Base-by-base conservation (phyloP, 2,329 filamentous ascomycete genomes). In the Monosporascus sp. region DNA sequence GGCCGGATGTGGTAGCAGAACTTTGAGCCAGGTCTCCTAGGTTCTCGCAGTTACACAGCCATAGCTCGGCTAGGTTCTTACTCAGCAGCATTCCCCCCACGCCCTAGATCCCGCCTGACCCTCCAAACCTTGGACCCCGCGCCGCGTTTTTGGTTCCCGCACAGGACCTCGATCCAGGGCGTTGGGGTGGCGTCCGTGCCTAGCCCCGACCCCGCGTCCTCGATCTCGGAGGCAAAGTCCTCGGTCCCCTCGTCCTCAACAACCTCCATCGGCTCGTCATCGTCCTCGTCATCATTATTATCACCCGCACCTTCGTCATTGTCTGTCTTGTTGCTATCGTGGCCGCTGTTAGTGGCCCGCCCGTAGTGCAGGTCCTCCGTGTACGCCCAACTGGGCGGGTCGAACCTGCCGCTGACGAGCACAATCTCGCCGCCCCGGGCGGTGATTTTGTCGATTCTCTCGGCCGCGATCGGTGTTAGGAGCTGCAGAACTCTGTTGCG, bases 341-440 rank as follows among this genome's bases (percentile, higher is more conserved):
- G 7, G 25, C 25, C 25, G 25, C 25, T 27, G 25, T 27, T 27
- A 27, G 25, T 27, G 7, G 25, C 25, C 25, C 25, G 25, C 25
- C 7, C 6, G 45, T 58, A 61, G 57, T 83, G 78, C 17, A 84
- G 59, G 37, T 85, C 81, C 63, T 89, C 86, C 0, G 81, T 81
- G 56, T 87, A 88, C 1, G 84, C 83, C 85, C 86, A 90, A 3
- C 76, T 82, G 0, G 86, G 85, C 2, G 80, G 71, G 61, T 90
- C 87, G 51, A 88, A 82, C 58, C 81, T 85, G 2, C 87, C 87
- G 51, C 84, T 79, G 1, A 90, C 78, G 3, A 90, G 73, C 3
- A 89, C 79, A 17, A 89, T 70, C 17, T 75, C 70, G 34, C 74
- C 71, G 0, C 77, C 77, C 27, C 68, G 66, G 7, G 68, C 62